Evolutionary conservation across 225 moss, liverwort and hornwort genomes (phyloP).

Genomic region (Straminergon stramineum): DNA sequence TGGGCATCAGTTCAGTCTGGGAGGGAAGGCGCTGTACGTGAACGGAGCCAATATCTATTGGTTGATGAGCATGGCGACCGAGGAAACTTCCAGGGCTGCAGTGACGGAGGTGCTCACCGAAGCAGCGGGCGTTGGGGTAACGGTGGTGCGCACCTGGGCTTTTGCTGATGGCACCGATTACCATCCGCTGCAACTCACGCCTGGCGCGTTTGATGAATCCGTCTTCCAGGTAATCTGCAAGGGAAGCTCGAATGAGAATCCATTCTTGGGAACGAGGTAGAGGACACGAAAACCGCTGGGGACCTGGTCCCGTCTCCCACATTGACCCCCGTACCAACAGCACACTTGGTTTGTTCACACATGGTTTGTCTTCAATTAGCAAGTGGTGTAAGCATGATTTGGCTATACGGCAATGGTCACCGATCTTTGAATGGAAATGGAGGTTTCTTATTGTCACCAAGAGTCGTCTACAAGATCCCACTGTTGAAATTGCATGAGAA

Average conservation of each 20-base stretch:
- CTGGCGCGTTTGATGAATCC: conserved; percentile 38
- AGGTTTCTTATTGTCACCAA: neutral
- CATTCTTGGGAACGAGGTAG: neutral
- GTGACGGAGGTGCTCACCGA: conserved; percentile 36
- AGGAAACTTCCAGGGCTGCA: conserved; percentile 2
- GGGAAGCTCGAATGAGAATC: neutral
- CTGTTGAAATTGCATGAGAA: neutral
- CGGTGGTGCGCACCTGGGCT: conserved; percentile 63
- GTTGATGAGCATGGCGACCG: conserved; percentile 35
- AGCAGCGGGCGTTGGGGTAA: conserved; percentile 40
- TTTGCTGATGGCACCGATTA: conserved; percentile 42
- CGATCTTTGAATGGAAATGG: neutral
- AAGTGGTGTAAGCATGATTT: neutral
- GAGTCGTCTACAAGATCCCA: neutral
- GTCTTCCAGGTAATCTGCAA: conserved; percentile 34
- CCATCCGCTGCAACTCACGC: conserved; percentile 39
- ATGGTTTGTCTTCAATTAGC: neutral
- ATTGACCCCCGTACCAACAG: neutral
- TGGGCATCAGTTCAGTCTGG: conserved; percentile 32
- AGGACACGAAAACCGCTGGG: neutral
- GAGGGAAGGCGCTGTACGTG: conserved; percentile 30
- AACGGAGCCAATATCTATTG: conserved; percentile 61
- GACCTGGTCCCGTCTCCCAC: neutral
- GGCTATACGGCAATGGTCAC: neutral
- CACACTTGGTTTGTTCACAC: neutral